phyloP scores from a whole-genome alignment of 2,329 filamentous ascomycete genomes.

The Coniella vitis region DNA sequence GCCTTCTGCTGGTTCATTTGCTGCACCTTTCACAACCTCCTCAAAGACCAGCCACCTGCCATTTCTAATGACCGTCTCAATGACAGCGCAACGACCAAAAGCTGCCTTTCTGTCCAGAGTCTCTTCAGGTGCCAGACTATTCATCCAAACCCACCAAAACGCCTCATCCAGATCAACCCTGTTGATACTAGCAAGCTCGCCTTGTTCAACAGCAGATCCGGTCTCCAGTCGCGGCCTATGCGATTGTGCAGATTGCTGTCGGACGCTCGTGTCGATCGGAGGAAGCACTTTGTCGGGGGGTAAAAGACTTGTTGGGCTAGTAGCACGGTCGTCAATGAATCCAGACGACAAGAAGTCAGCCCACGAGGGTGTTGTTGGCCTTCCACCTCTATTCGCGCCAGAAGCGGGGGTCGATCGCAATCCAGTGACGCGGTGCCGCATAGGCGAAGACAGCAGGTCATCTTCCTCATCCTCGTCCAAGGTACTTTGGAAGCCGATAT shows the following conservation, averaged over 20 bases:
- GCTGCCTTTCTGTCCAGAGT: constrained; percentile 78
- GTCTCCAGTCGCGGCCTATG: constrained; percentile 67
- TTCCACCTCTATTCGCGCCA: constrained; percentile 55
- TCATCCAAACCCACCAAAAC: constrained; percentile 99
- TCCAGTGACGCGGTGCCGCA: constrained; percentile 34
- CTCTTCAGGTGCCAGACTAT: constrained; percentile 84
- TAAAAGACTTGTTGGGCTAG: constrained; percentile 60
- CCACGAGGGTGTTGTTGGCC: constrained; percentile 96
- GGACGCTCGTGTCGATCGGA: constrained; percentile 64
- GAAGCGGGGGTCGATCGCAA: constrained; percentile 63
- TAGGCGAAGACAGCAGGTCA: constrained; percentile 35
- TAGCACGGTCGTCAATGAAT: constrained; percentile 72
- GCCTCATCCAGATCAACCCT: constrained; percentile 83
- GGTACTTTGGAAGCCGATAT: constrained; percentile 78
- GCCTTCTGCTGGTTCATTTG: constrained; percentile 72
- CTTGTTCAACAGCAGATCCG: constrained; percentile 69
- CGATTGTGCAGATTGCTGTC: constrained; percentile 82
- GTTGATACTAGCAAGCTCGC: constrained; percentile 88
- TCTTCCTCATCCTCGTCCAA: constrained; percentile 66
- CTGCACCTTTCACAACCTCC: constrained; percentile 91
- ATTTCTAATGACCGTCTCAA: constrained; percentile 76
- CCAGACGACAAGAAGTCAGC: constrained; percentile 94
- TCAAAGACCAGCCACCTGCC: constrained; percentile 93
- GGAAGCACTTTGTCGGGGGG: constrained; percentile 88
- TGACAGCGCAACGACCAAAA: constrained; percentile 86